Evolutionary conservation across 169 alveolate species (phyloP), one percentile per base, ranked within the genome.

Genomic region (Plasmodium knowlesi): DNA sequence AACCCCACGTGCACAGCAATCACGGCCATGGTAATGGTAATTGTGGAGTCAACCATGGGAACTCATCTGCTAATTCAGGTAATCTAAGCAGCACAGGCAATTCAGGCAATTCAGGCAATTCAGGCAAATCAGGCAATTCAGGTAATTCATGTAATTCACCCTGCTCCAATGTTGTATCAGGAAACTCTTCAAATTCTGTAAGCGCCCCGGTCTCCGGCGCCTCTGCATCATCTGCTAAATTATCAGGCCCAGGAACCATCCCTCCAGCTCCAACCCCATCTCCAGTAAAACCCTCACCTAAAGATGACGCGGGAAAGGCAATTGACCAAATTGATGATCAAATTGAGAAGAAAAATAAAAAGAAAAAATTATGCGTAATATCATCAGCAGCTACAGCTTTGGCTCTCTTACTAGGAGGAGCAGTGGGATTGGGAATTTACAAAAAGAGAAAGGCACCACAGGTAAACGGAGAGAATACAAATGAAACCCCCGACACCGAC

Each of bases 251-350:
- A 57, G 34, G 57, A 14, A 2, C 41, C 8, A 1, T 82, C 41
- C 22, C 50, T 2, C 28, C 91, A 82, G 81, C 82, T 16, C 28
- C 91, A 79, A 16, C 71, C 80, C 28, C 91, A 25, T 9, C 30
- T 39, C 57, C 91, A 82, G 79, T 8, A 25, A 25, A 57, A 19
- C 76, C 89, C 70, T 9, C 81, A 32, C 4, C 67, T 57, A 10
- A 71, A 2, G 91, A 82, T 82, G 74, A 82, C 22, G 37, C 16
- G n/a, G 79, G 43, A 32, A 82, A 82, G 10, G 91, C 37, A 57
- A 57, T 82, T 57, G 91, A 82, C 43, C 37, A 82, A 82, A 57
- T 82, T 67, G 80, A 82, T 43, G 80, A 82, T 4, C 72, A 82
- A 57, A 37, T 82, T n/a, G 81, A 82, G 3, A 82, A 82, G 28